Evolutionary conservation across 805 yeast genomes (phyloP).

Genomic region (Lipomyces japonicus): DNA sequence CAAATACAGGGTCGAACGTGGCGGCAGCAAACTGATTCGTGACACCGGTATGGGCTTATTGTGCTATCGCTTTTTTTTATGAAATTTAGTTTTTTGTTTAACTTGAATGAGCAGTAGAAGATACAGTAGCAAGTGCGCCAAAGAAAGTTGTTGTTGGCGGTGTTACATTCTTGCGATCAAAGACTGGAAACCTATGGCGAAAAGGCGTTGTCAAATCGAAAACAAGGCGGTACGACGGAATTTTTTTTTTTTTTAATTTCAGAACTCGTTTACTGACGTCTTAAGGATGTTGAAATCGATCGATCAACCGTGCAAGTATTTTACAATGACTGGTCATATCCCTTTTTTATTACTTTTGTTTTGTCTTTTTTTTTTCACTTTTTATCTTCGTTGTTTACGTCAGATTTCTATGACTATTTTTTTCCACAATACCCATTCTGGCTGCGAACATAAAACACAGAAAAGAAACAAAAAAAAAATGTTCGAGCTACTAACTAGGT

Average conservation of each 20-base stretch:
- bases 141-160: constrained; percentile 31
- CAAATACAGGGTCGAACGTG: constrained; percentile 24
- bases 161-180: constrained; percentile 30
- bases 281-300: constrained; percentile 14
- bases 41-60: constrained; percentile 6
- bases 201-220: constrained; percentile 23
- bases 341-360: not conserved
- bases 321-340: constrained; percentile 33
- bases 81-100: not conserved
- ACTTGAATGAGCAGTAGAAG: constrained; percentile 3
- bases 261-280: too few relatives aligned
- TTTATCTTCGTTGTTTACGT: too few relatives aligned
- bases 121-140: constrained; percentile 21
- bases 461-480: too few relatives aligned
- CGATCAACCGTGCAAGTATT: constrained; percentile 34
- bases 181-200: constrained; percentile 27
- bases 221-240: constrained; percentile 6
- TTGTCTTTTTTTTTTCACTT: not conserved
- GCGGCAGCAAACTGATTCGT: constrained; percentile 32
- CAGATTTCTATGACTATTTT: too few relatives aligned
- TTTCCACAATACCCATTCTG: too few relatives aligned
- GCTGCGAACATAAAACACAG: too few relatives aligned
- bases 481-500: constrained; percentile 13
- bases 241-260: too few relatives aligned
- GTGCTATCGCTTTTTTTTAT: not conserved